Evolutionary conservation across 108 stramenopile genomes (phyloP).

Genomic region (Pinguiococcus pyrenoidosus): DNA sequence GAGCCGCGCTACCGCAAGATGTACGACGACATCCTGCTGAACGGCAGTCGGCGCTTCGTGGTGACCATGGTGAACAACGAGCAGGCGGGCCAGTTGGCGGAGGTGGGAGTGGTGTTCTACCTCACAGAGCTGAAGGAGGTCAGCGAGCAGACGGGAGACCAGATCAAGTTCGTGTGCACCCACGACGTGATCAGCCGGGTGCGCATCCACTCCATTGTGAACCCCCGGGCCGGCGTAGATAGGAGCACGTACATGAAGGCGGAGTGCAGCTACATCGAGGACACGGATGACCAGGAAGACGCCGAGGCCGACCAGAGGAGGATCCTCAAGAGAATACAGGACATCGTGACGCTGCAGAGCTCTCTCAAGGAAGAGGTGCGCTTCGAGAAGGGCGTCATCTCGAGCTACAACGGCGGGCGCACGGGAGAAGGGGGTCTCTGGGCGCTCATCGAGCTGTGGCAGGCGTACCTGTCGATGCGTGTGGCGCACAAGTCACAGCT

Average conservation of each 20-base stretch:
- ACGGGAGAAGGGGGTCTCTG: constrained; percentile 50
- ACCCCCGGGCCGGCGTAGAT: constrained; percentile 54
- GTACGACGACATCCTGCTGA: constrained; percentile 74
- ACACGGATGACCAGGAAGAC: constrained; percentile 36
- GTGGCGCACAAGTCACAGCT: constrained; percentile 57
- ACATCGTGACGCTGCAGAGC: constrained; percentile 55
- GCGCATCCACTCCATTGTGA: constrained; percentile 49
- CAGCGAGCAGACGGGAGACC: constrained; percentile 57
- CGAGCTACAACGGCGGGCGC: constrained; percentile 45
- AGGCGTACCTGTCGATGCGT: constrained; percentile 58
- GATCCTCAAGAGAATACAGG: constrained; percentile 23
- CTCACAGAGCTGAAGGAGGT: constrained; percentile 70
- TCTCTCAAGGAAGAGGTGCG: constrained; percentile 63
- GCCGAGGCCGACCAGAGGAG: background rate
- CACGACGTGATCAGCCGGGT: constrained; percentile 58
- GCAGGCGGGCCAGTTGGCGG: constrained; percentile 55
- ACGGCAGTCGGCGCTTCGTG: constrained; percentile 62
- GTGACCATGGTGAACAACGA: constrained; percentile 58
- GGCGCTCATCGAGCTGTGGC: constrained; percentile 66
- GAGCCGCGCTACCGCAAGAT: constrained; percentile 76
- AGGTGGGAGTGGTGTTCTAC: constrained; percentile 59
- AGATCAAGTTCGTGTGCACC: constrained; percentile 71
- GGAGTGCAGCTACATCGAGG: constrained; percentile 55
- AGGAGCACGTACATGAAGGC: constrained; percentile 59
- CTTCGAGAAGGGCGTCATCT: constrained; percentile 51